Conservation (phyloP, 148 eudicot species). For the Amaranthus hypochondriacus region DNA sequence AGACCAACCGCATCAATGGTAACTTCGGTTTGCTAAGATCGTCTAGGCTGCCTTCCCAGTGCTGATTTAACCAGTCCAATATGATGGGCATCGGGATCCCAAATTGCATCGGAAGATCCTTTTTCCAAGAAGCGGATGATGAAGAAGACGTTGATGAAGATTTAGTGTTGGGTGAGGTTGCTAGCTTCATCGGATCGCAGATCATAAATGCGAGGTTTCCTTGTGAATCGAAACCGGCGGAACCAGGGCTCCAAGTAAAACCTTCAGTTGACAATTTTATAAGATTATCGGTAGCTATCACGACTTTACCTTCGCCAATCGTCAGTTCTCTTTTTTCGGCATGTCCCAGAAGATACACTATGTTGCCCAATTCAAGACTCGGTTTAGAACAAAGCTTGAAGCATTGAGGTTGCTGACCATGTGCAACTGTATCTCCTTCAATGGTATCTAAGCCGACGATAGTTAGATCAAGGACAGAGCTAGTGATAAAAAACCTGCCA, state of each 20-base stretch:
- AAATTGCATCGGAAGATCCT: constrained; percentile 73
- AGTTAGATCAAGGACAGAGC: constrained; percentile 94
- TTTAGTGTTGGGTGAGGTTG: constrained; percentile 71
- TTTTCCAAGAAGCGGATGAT: constrained; percentile 67
- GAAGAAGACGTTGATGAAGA: constrained; percentile 74
- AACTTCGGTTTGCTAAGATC: constrained; percentile 86
- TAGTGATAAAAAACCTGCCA: constrained; percentile 84
- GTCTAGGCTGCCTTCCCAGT: constrained; percentile 97
- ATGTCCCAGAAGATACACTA: constrained; percentile 74
- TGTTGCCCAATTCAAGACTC: constrained; percentile 67
- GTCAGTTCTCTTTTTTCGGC: constrained; percentile 58
- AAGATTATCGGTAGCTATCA: constrained; percentile 94
- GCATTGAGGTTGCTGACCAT: constrained; percentile 63
- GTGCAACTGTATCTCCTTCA: constrained; percentile 72
- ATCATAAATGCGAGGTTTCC: constrained; percentile 96
- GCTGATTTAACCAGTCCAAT: constrained; percentile 91
- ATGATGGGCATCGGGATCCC: constrained; percentile 88
- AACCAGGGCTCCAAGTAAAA: constrained; percentile 73
- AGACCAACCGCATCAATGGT: constrained; percentile 69
- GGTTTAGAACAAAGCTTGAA: constrained; percentile 72
- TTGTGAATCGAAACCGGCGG: constrained; percentile 87
- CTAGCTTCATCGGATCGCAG: constrained; percentile 97
- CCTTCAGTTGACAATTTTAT: constrained; percentile 84
- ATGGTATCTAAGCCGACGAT: constrained; percentile 73
- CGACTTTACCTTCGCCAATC: constrained; percentile 89